Base-by-base conservation (phyloP, 768 basidiomycete genomes). In the Serendipita indica region DNA sequence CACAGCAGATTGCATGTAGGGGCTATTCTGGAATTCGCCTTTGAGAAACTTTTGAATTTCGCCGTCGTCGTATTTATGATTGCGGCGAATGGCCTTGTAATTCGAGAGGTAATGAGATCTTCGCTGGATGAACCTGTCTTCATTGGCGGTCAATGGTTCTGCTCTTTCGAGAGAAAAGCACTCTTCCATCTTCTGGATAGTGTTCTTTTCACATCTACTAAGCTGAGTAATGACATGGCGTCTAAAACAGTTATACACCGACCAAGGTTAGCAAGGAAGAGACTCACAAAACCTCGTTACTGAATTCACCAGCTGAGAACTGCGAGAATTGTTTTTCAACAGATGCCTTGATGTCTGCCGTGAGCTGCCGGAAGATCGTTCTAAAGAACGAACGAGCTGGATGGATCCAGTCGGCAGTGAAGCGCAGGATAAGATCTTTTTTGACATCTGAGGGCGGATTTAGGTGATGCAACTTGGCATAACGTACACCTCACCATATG, bases 251-350 rank as follows among this genome's bases (percentile, higher is more conserved):
- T n/a, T n/a, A 2, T 16, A 59, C 28, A 30, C 18, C 33, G 39
- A 32, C 61, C 41, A 35, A 32, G 14, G 34, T 37, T n/a, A 22
- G 13, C n/a, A 4, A 57, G 5, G 20, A 43, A 1, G 18, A 27
- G 7, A 65, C 77, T 60, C 57, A 79, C 77, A 62, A 60, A 7
- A 84, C 72, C 0, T 73, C 73, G 28, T 77, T 75, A 58, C 75
- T 74, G 1, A 82, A 69, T 5, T 70, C 69, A 0, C 82, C 82
- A 58, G 79, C 75, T 0, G 77, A 75, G 64, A 79, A 79, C 0
- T 71, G 59, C 0, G 62, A 66, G 60, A 87, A 86, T 60, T 84
- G 79, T 0, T 61, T 33, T 0, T 67, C 62, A 5, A 83, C 74
- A 2, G 84, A 67, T 1, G 60, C 60, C 25, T 72, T 69, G 1